Conservation (phyloP, 2,329 filamentous ascomycete genomes). For the Sporothrix sp. region DNA sequence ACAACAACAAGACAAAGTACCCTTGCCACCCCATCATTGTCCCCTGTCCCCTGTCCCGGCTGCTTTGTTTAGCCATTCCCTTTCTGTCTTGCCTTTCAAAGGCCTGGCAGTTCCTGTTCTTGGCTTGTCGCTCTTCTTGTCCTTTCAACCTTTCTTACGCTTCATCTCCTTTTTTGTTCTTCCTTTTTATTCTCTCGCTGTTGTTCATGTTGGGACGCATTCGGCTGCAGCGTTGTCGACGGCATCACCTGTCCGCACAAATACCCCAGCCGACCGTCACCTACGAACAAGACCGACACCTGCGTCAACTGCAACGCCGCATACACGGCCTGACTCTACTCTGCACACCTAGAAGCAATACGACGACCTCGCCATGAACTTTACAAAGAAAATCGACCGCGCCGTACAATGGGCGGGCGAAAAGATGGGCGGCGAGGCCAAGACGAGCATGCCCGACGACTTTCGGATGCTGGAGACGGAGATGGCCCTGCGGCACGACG, state of each 20-base stretch:
- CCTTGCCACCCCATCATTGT: background rate
- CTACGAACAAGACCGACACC: too few relatives aligned
- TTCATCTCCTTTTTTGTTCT: background rate
- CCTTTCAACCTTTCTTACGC: background rate
- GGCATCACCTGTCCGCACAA: background rate
- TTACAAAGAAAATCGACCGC: constrained; percentile 81
- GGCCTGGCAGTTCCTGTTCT: too few relatives aligned
- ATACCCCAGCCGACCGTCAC: background rate
- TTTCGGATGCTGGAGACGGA: constrained; percentile 85
- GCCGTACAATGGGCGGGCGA: constrained; percentile 98
- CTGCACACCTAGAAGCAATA: background rate
- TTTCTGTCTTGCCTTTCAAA: background rate
- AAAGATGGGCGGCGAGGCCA: constrained; percentile 86
- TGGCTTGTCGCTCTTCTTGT: too few relatives aligned
- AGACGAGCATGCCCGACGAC: constrained; percentile 78
- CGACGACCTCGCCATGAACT: too few relatives aligned
- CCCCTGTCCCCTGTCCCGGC: background rate
- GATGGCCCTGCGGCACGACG: constrained; percentile 81
- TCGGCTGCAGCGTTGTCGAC: background rate
- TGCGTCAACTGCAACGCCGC: too few relatives aligned
- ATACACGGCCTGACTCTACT: too few relatives aligned
- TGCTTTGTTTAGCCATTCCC: background rate
- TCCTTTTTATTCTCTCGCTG: background rate
- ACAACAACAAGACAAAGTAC: background rate
- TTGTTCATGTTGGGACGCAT: background rate